Conservation (phyloP, 441 rosid species). For the Syzygium malaccense region DNA sequence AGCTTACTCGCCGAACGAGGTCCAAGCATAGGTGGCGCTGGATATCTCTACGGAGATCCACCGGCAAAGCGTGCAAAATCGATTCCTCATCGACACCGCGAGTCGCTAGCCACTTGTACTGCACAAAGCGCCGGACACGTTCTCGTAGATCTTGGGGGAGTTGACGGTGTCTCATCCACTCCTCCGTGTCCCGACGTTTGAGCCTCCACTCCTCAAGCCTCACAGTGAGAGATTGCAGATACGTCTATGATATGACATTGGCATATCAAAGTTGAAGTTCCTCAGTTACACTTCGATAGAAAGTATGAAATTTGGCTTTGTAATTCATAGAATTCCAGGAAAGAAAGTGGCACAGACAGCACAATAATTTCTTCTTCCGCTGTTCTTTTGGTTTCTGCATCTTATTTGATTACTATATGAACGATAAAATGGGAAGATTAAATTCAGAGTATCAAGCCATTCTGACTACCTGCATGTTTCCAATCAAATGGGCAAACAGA, state of each 20-base stretch:
- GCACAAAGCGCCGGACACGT: constrained; percentile 66
- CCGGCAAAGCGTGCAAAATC: constrained; percentile 58
- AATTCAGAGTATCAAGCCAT: neutral
- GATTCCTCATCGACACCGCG: constrained; percentile 86
- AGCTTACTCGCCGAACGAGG: constrained; percentile 79
- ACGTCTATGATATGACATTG: constrained; percentile 34
- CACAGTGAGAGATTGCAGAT: constrained; percentile 91
- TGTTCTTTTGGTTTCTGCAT: neutral
- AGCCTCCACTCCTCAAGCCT: constrained; percentile 96
- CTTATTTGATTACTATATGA: neutral
- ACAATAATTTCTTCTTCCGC: neutral
- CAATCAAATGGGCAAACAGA: constrained; percentile 83
- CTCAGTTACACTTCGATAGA: neutral
- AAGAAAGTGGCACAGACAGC: neutral
- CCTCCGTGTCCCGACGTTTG: constrained; percentile 88
- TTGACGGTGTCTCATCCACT: constrained; percentile 93
- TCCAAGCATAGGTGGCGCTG: constrained; percentile 89
- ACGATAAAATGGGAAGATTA: neutral
- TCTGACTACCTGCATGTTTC: constrained; percentile 80
- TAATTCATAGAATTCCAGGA: neutral
- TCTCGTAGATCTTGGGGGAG: constrained; percentile 61
- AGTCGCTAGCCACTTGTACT: constrained; percentile 89
- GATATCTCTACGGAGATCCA: constrained; percentile 78
- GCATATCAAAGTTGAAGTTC: neutral
- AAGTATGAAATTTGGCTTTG: neutral